phyloP scores from a whole-genome alignment of 2,329 filamentous ascomycete genomes.

The Sporothrix inflata region DNA sequence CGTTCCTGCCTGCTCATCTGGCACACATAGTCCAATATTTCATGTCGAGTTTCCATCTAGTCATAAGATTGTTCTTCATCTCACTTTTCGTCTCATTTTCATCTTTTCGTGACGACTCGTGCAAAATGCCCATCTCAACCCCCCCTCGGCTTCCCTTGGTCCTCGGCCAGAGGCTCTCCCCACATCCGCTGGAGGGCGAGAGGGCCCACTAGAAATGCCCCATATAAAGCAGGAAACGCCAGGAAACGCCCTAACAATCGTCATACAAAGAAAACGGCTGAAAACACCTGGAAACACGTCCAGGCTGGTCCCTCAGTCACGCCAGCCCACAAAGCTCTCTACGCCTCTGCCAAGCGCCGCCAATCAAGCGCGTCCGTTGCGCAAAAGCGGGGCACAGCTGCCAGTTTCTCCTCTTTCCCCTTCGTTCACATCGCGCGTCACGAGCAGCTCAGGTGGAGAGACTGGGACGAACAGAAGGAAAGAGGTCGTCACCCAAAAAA shows the following conservation, averaged over 20 bases:
- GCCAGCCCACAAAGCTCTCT: conserved; percentile 1
- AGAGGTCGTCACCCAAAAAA: background rate
- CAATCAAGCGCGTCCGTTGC: conserved; percentile 30
- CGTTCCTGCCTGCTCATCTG: background rate
- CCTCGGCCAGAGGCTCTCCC: background rate
- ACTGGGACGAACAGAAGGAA: background rate
- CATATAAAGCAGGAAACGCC: background rate
- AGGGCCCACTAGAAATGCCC: conserved; percentile 7
- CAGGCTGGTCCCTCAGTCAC: background rate
- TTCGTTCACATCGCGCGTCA: conserved; percentile 29
- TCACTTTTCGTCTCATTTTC: background rate
- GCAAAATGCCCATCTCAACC: background rate
- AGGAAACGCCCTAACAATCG: background rate
- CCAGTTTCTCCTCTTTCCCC: conserved; percentile 14
- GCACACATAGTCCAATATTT: conserved; percentile 10
- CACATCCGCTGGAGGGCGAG: background rate
- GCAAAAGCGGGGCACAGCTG: background rate
- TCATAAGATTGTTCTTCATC: background rate
- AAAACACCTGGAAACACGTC: background rate
- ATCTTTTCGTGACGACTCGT: background rate
- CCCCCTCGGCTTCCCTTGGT: background rate
- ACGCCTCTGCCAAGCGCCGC: background rate
- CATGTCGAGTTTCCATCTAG: background rate
- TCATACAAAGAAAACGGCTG: conserved; percentile 31
- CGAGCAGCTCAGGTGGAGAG: conserved; percentile 29